Evolutionary conservation across 768 basidiomycete genomes (phyloP).

Genomic region (Coprinopsis sp.): DNA sequence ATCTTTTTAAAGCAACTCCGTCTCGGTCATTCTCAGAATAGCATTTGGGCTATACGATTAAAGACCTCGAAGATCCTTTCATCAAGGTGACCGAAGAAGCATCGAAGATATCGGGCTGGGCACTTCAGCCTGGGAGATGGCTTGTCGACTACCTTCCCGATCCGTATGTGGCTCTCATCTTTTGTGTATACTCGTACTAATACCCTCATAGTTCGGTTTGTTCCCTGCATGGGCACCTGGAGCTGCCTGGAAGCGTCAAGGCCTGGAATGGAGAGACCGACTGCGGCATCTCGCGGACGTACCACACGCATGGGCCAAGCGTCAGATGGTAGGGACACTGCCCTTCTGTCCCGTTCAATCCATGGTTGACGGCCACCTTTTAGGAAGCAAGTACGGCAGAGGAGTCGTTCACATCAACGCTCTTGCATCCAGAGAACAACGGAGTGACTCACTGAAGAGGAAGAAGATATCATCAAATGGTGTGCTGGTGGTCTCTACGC

Average conservation of each 20-base stretch:
- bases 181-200: not conserved
- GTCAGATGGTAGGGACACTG: conserved; percentile 33
- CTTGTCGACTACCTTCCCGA: conserved; percentile 39
- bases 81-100: conserved; percentile 36
- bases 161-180: conserved; percentile 21
- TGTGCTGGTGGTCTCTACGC: conserved; percentile 47
- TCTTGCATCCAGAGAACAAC: conserved; percentile 25
- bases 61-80: conserved; percentile 30
- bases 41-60: conserved; percentile 38
- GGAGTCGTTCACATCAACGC: conserved; percentile 42
- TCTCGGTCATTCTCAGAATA: conserved; percentile 38
- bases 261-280: conserved; percentile 34
- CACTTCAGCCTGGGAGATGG: conserved; percentile 38
- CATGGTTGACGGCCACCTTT: not conserved
- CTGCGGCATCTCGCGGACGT: conserved; percentile 31
- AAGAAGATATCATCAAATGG: conserved; percentile 46
- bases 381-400: conserved; percentile 28
- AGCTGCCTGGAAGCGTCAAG: conserved; percentile 43
- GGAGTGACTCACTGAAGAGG: conserved; percentile 20
- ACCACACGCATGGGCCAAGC: conserved; percentile 42
- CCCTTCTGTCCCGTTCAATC: not conserved
- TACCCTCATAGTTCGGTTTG: not conserved
- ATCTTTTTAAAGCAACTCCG: conserved; percentile 25
- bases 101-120: conserved; percentile 36
- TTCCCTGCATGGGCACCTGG: conserved; percentile 51